Conservation (phyloP, 805 yeast species). For the Brettanomyces sp. region DNA sequence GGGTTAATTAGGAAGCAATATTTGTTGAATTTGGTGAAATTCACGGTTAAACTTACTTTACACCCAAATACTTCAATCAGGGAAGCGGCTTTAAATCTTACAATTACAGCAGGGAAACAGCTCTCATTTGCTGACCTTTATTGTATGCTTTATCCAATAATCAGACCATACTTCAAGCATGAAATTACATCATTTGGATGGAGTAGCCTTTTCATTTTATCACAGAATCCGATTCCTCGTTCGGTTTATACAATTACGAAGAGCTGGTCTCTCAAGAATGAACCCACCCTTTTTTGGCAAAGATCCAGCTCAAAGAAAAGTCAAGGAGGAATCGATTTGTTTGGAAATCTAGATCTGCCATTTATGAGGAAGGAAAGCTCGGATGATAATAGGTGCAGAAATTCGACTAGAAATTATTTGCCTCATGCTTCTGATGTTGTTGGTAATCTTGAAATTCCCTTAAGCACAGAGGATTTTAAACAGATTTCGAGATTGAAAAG, state of each 20-base stretch:
- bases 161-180: conserved; percentile 66
- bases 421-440: conserved; percentile 26
- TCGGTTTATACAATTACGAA: conserved; percentile 54
- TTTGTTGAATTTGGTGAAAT: conserved; percentile 45
- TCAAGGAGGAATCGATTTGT: conserved; percentile 27
- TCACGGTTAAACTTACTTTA: conserved; percentile 47
- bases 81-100: conserved; percentile 52
- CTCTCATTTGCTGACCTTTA: conserved; percentile 70
- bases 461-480: conserved; percentile 56
- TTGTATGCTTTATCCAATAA: conserved; percentile 74
- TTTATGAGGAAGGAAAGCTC: conserved; percentile 21
- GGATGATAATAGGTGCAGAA: conserved; percentile 6
- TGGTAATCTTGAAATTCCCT: conserved; percentile 36
- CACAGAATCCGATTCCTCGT: conserved; percentile 59
- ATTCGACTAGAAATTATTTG: conserved; percentile 4
- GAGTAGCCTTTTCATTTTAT: conserved; percentile 56
- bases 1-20: conserved; percentile 45
- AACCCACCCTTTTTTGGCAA: conserved; percentile 76
- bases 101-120: conserved; percentile 53
- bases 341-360: conserved; percentile 34
- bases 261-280: conserved; percentile 62
- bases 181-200: conserved; percentile 65
- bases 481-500: conserved; percentile 67
- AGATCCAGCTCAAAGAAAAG: conserved; percentile 16
- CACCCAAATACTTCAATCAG: conserved; percentile 88